A percentile compares a stretch with the other conserved stretches of the same genome.
Evolutionary conservation across 2,329 filamentous ascomycete species (phyloP).

Genomic region (Clonostachys sp.): DNA sequence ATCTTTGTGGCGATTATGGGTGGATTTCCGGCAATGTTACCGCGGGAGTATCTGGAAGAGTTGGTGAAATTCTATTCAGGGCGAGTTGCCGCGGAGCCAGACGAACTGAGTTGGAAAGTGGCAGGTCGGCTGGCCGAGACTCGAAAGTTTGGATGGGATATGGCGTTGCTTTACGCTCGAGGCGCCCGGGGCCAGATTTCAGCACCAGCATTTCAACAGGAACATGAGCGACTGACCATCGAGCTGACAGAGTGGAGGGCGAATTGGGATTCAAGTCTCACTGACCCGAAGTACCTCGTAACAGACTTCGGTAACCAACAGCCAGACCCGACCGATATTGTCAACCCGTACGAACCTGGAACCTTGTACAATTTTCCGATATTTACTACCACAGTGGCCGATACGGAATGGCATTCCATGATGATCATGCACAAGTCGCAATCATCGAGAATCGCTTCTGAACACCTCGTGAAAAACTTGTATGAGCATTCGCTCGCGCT

Average conservation of each 20-base stretch:
- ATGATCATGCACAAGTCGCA: slow-evolving; percentile 79
- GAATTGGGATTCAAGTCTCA: slow-evolving; percentile 57
- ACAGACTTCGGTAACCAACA: slow-evolving; percentile 54
- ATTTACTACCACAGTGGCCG: slow-evolving; percentile 70
- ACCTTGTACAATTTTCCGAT: slow-evolving; percentile 66
- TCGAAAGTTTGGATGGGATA: slow-evolving; percentile 73
- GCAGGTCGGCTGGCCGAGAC: slow-evolving; percentile 62
- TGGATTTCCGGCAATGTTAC: slow-evolving; percentile 68
- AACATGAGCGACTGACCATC: slow-evolving; percentile 51
- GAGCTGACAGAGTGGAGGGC: slow-evolving; percentile 44
- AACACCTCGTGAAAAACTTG: slow-evolving; percentile 47
- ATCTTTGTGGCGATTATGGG: slow-evolving; percentile 79
- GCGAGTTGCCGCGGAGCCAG: slow-evolving; percentile 54
- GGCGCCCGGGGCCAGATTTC: slow-evolving; percentile 60
- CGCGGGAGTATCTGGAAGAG: slow-evolving; percentile 72
- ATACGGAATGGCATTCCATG: slow-evolving; percentile 74
- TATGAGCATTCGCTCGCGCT: slow-evolving; percentile 60
- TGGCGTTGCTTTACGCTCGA: slow-evolving; percentile 71
- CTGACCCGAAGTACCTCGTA: slow-evolving; percentile 58
- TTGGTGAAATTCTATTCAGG: slow-evolving; percentile 59
- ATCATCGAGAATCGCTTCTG: slow-evolving; percentile 51
- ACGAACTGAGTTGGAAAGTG: slow-evolving; percentile 60
- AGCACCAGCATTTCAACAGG: slow-evolving; percentile 57
- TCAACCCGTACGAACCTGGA: slow-evolving; percentile 67
- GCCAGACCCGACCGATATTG: slow-evolving; percentile 58